Conservation (phyloP, 2,329 filamentous ascomycete genomes). For the Talaromyces sp. region DNA sequence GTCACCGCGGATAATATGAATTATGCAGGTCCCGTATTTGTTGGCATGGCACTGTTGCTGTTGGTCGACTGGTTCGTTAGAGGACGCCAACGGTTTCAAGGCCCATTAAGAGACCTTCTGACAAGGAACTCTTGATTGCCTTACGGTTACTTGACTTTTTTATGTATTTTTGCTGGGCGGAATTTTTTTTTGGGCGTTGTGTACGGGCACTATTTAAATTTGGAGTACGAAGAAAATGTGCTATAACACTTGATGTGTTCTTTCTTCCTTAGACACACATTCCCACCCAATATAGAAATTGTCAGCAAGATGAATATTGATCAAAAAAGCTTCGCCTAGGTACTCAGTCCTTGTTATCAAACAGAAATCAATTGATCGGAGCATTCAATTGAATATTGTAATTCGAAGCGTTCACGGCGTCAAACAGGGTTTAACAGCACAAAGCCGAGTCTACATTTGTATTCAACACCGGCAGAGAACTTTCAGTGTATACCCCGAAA, state of each 20-base stretch:
- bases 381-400: too few species aligned
- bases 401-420: background rate
- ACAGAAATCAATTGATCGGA: too few species aligned
- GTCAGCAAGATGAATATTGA: too few species aligned
- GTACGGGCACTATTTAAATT: background rate
- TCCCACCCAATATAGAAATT: too few species aligned
- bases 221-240: background rate
- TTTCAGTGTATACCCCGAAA: background rate
- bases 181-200: background rate
- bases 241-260: background rate
- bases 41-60: slow-evolving; percentile 13
- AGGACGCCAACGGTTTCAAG: slow-evolving; percentile 6
- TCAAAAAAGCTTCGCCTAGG: too few species aligned
- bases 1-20: slow-evolving; percentile 34
- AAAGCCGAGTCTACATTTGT: background rate
- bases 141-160: background rate
- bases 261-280: background rate
- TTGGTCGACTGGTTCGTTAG: slow-evolving; percentile 10
- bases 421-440: background rate
- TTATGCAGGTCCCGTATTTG: slow-evolving; percentile 30
- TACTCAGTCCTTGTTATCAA: too few species aligned
- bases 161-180: background rate
- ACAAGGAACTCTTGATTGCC: background rate
- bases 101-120: slow-evolving; percentile 6
- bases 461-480: background rate